phyloP scores from a whole-genome alignment of 2,329 filamentous ascomycete genomes.

The Westerdykella aurantiaca region DNA sequence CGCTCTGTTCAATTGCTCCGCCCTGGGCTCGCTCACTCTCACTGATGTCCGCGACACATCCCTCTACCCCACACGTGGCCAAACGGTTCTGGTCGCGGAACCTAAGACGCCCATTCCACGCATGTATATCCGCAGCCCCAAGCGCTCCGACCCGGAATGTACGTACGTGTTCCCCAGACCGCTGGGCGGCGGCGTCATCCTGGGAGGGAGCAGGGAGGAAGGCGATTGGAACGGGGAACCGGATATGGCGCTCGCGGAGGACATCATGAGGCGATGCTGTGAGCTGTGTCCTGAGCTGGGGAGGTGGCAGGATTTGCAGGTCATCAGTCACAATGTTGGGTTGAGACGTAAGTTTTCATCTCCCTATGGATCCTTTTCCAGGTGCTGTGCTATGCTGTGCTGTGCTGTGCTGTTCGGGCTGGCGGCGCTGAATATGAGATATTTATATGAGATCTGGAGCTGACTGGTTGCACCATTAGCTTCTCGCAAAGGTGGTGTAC shows the following conservation, averaged over 20 bases:
- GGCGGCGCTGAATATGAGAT: background rate
- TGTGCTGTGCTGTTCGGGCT: background rate
- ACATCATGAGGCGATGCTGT: conserved; percentile 79
- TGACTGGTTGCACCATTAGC: conserved; percentile 31
- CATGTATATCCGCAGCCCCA: conserved; percentile 42
- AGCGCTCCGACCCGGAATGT: conserved; percentile 38
- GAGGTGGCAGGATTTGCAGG: conserved; percentile 61
- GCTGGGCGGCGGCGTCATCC: conserved; percentile 69
- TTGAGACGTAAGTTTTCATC: conserved; percentile 52
- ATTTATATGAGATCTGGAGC: background rate
- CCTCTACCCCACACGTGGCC: conserved; percentile 70
- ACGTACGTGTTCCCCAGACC: conserved; percentile 44
- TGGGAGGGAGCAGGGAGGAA: conserved; percentile 78
- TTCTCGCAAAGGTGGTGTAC: conserved; percentile 63
- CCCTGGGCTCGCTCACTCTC: conserved; percentile 66
- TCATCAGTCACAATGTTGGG: conserved; percentile 77
- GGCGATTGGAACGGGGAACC: conserved; percentile 73
- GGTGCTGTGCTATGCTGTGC: too few species aligned
- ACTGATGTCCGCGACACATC: conserved; percentile 74
- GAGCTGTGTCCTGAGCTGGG: conserved; percentile 61
- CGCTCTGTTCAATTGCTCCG: conserved; percentile 79
- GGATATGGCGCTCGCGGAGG: conserved; percentile 67
- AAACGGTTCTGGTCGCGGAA: conserved; percentile 68
- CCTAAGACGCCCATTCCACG: conserved; percentile 34
- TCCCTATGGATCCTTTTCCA: background rate